Evolutionary conservation across 2,329 filamentous ascomycete species (phyloP), one percentile per base, ranked within the genome.

Genomic region (Curvularia spicifera): DNA sequence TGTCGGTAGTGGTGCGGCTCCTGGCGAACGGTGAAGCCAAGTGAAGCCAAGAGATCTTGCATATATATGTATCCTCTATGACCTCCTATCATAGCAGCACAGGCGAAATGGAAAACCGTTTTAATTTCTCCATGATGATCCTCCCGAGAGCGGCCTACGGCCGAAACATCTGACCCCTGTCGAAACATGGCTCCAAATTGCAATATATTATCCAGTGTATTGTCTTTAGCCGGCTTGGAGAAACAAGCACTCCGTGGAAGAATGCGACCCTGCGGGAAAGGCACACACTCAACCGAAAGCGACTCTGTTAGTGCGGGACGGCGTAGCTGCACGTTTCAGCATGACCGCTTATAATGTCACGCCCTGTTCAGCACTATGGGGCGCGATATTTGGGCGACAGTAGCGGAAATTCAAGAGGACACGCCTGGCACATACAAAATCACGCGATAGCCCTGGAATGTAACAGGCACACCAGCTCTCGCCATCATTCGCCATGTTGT

Each of bases 401-500:
- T 57, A 26, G 59, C 45, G 52, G 57, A 56, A 46, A 57, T 53
- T 55, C 50, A 12, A 28, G 37, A 46, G 37, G 40, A 43, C 22
- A 51, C 42, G 22, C 33, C 42, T 51, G 26, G 28, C 53, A 40
- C 39, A 37, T 64, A 67, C 59, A 65, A 57, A 66, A 54, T 35
- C 22, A 47, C 26, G 48, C 39, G 12, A 18, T 20, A 33, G 39
- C 57, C 50, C 28, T 49, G 26, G 22, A 18, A 45, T 24, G 3
- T 12, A 33, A 35, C 22, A 39, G 5, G 6, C n/a, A 22, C 31
- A 31, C 39, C 26, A 15, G 13, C 37, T 31, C 18, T 43, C 22
- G 40, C 39, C 47, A 39, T 26, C 2, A n/a, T 31, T 56, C 55
- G 59, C 26, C 51, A 73, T 74, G 71, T 53, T 73, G 57, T 43